phyloP scores from a whole-genome alignment of 306 rosid genomes.

The Lathyrus aphaca region DNA sequence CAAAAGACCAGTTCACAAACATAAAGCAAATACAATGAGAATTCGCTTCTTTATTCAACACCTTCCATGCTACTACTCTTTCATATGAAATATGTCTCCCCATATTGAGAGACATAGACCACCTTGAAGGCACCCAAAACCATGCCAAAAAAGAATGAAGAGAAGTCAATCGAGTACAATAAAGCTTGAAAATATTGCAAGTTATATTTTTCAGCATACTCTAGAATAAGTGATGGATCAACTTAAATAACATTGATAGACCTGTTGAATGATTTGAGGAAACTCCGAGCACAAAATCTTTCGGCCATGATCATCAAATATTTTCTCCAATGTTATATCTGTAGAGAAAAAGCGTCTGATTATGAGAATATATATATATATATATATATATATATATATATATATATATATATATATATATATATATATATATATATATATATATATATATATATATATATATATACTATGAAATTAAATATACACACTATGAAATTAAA shows the following conservation, averaged over 20 bases:
- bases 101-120: conserved; percentile 98
- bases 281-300: conserved; percentile 86
- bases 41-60: conserved; percentile 92
- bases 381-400: too few species aligned
- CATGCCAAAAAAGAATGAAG: conserved; percentile 49
- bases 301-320: conserved; percentile 90
- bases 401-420: too few species aligned
- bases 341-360: conserved; percentile 40
- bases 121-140: conserved; percentile 93
- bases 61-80: conserved; percentile 99
- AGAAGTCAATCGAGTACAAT: conserved; percentile 22
- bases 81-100: conserved; percentile 94
- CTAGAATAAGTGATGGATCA: background rate
- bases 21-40: conserved; percentile 95
- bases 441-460: too few species aligned
- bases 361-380: background rate
- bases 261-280: conserved; percentile 98
- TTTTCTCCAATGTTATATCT: conserved; percentile 83
- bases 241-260: conserved; percentile 21
- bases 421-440: too few species aligned
- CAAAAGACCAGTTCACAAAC: conserved; percentile 96
- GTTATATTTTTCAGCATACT: conserved; percentile 41
- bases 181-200: conserved; percentile 7
- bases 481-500: background rate
- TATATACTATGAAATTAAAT: too few species aligned